These are phyloP conservation scores for Xylariales sp. DNA, from an alignment of 2,329 filamentous ascomycete genomes.

Conservation along the genomic window DNA sequence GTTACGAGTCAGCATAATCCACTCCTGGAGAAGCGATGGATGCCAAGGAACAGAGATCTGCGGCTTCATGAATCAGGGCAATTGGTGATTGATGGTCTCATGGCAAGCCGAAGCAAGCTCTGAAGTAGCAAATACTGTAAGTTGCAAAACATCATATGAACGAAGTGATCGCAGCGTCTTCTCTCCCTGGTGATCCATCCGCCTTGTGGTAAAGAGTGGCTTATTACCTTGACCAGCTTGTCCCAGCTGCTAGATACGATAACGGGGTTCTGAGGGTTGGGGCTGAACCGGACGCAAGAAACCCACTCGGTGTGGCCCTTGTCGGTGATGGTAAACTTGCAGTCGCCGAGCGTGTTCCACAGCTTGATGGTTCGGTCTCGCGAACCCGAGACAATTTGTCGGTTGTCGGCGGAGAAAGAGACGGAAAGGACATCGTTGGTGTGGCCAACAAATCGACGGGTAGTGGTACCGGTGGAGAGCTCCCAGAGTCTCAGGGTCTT, in stretches of 20 bases:
- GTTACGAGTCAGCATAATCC: constrained; percentile 1
- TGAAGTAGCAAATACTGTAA: constrained; percentile 99
- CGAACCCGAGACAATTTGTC: constrained; percentile 98
- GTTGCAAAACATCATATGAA: constrained; percentile 87
- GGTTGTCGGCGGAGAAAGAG: constrained; percentile 99
- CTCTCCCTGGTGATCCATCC: no score
- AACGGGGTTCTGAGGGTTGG: constrained; percentile 99
- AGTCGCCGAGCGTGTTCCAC: constrained; percentile 99
- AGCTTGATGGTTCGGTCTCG: constrained; percentile 99
- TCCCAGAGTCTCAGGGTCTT: constrained; percentile 99
- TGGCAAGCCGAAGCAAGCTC: constrained; percentile 76
- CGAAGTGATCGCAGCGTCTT: constrained; percentile 10
- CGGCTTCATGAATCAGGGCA: constrained; percentile 62
- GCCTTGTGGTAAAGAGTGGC: no score
- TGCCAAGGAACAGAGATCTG: constrained; percentile 11
- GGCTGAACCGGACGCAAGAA: constrained; percentile 98
- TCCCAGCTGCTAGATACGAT: constrained; percentile 99
- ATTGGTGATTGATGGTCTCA: constrained; percentile 95
- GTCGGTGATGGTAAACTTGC: constrained; percentile 99
- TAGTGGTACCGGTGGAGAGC: constrained; percentile 94
- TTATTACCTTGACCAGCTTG: constrained; percentile 99
- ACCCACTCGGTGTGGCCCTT: constrained; percentile 99
- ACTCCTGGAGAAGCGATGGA: no score
- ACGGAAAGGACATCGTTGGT: constrained; percentile 99
- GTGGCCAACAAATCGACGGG: constrained; percentile 97